Evolutionary conservation across 306 rosid species (phyloP).

Genomic region (Echinosophora koreensis): DNA sequence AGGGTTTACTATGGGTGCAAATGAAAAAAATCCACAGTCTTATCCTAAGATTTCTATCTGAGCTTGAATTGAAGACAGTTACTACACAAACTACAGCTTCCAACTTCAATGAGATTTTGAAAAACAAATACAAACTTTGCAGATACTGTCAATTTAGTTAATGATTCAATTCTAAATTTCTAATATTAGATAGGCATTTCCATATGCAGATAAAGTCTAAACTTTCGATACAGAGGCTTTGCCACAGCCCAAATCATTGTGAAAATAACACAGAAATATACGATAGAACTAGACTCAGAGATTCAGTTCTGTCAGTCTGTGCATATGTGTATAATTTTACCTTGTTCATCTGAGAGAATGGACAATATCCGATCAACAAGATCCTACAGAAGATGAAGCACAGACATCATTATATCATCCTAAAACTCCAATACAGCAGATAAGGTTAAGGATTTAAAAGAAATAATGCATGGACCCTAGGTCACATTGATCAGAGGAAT

Average conservation of each 20-base stretch:
- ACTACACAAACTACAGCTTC: slow-evolving; percentile 6
- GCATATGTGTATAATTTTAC: slow-evolving; percentile 50
- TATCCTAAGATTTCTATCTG: slow-evolving; percentile 19
- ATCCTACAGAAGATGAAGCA: slow-evolving; percentile 65
- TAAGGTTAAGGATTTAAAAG: slow-evolving; percentile 16
- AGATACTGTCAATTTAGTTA: slow-evolving; percentile 20
- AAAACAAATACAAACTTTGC: background rate
- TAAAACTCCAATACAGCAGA: slow-evolving; percentile 41
- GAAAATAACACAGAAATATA: slow-evolving; percentile 18
- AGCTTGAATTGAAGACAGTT: background rate
- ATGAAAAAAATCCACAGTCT: background rate
- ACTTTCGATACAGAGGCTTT: slow-evolving; percentile 8
- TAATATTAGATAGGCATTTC: background rate
- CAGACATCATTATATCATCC: slow-evolving; percentile 17
- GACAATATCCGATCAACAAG: slow-evolving; percentile 83
- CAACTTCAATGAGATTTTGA: slow-evolving; percentile 16
- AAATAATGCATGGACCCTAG: slow-evolving; percentile 7
- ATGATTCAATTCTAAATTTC: background rate
- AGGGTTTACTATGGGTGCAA: background rate
- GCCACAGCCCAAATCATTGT: slow-evolving; percentile 16
- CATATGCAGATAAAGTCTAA: background rate
- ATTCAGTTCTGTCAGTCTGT: background rate
- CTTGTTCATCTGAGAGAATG: slow-evolving; percentile 83
- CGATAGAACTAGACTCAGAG: slow-evolving; percentile 20
- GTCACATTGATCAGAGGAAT: no score